Percentiles rank a stretch among this genome's conserved stretches.
phyloP scores from a whole-genome alignment of 2,329 filamentous ascomycete species.

The Diaporthe ampelina region DNA sequence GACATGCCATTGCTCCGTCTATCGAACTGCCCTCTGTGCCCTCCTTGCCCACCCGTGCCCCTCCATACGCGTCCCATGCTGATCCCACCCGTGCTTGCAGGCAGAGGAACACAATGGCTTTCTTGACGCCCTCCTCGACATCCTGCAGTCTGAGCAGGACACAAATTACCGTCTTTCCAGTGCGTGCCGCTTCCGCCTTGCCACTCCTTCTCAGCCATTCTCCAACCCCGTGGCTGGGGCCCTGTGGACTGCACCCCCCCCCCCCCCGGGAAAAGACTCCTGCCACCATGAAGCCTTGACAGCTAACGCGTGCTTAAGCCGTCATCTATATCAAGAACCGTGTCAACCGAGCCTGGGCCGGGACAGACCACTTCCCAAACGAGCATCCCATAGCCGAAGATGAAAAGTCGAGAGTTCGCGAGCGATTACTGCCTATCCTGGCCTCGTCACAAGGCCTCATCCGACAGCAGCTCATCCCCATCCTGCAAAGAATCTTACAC shows the following conservation, averaged over 20 bases:
- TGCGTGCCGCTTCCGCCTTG: slow-evolving; percentile 64
- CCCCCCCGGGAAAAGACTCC: background rate
- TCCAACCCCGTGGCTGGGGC: slow-evolving; percentile 36
- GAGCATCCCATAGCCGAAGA: slow-evolving; percentile 86
- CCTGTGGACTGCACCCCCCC: background rate
- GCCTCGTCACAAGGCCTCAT: slow-evolving; percentile 84
- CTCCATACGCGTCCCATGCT: slow-evolving; percentile 40
- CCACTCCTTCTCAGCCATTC: slow-evolving; percentile 33
- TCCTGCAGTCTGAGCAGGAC: slow-evolving; percentile 90
- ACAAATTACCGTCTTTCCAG: slow-evolving; percentile 87
- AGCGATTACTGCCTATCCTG: slow-evolving; percentile 90
- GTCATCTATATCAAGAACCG: slow-evolving; percentile 99
- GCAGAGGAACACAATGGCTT: slow-evolving; percentile 93
- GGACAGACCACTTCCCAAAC: slow-evolving; percentile 79
- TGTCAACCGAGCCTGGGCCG: slow-evolving; percentile 91
- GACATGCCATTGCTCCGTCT: background rate
- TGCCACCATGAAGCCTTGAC: slow-evolving; percentile 33
- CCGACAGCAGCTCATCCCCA: slow-evolving; percentile 92
- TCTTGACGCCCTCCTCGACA: slow-evolving; percentile 89
- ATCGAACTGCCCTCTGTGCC: slow-evolving; percentile 34
- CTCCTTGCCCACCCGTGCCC: background rate
- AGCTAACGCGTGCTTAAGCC: slow-evolving; percentile 65
- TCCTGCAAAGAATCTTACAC: slow-evolving; percentile 95
- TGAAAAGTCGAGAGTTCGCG: slow-evolving; percentile 88
- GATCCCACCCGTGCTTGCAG: slow-evolving; percentile 60